These are phyloP conservation scores for Eremothecium coryli DNA, from an alignment of 1,139 yeast species.

Conservation along the genomic window DNA sequence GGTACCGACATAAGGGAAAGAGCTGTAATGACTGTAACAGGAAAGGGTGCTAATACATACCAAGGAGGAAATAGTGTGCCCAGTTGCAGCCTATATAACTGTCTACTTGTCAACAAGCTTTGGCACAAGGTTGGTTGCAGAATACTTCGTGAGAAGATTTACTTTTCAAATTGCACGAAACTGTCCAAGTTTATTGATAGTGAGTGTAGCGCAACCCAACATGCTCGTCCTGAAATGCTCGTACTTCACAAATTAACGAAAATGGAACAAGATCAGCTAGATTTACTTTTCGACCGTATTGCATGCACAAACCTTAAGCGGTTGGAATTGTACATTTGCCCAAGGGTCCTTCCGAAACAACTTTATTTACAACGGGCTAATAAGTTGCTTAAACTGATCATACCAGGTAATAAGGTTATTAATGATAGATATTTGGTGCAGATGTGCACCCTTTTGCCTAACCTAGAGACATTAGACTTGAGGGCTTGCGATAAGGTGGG, in stretches of 20 bases:
- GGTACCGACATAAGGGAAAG: too few species aligned
- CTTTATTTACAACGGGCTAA: slow-evolving; percentile 35
- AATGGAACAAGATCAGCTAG: slow-evolving; percentile 38
- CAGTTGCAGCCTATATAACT: slow-evolving; percentile 39
- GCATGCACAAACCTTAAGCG: slow-evolving; percentile 45
- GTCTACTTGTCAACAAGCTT: slow-evolving; percentile 57
- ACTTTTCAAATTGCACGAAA: slow-evolving; percentile 42
- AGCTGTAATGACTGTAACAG: too few species aligned
- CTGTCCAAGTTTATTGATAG: slow-evolving; percentile 38
- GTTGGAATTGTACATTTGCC: slow-evolving; percentile 81
- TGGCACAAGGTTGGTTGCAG: slow-evolving; percentile 54
- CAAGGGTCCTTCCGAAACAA: slow-evolving; percentile 51
- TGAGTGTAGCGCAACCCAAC: slow-evolving; percentile 1
- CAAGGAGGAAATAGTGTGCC: too few species aligned
- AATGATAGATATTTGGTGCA: slow-evolving; percentile 50
- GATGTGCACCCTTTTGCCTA: slow-evolving; percentile 49
- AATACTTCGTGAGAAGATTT: slow-evolving; percentile 45
- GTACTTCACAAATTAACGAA: slow-evolving; percentile 43
- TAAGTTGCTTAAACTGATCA: slow-evolving; percentile 46
- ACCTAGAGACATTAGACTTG: slow-evolving; percentile 57
- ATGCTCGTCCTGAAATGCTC: slow-evolving; percentile 31
- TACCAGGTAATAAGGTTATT: slow-evolving; percentile 67
- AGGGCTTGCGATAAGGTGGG: slow-evolving; percentile 77
- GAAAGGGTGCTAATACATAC: too few species aligned
- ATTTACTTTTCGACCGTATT: slow-evolving; percentile 33